phyloP scores from a whole-genome alignment of 192 early-diverging fungal species.

The Thamnidium elegans region DNA sequence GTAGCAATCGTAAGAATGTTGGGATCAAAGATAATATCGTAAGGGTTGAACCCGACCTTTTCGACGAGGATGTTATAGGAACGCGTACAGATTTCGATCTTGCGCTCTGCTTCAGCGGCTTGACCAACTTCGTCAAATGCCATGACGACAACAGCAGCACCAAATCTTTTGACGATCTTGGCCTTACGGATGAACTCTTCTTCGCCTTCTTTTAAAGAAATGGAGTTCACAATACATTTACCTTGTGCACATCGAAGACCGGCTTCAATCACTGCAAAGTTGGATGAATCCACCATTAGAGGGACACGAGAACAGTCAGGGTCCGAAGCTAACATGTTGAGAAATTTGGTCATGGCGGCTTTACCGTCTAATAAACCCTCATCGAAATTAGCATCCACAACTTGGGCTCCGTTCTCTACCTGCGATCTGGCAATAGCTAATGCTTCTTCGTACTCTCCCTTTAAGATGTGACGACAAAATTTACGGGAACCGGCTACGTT shows the following conservation, averaged over 20 bases:
- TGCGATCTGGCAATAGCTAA: constrained; percentile 90
- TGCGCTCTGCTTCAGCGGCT: constrained; percentile 80
- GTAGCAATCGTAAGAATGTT: constrained; percentile 97
- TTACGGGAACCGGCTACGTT: constrained; percentile 95
- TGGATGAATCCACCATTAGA: constrained; percentile 95
- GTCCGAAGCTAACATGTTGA: constrained; percentile 92
- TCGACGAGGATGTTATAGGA: constrained; percentile 88
- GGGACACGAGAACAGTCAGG: constrained; percentile 85
- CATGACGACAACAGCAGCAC: constrained; percentile 96
- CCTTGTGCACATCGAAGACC: constrained; percentile 95
- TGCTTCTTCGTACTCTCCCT: constrained; percentile 91
- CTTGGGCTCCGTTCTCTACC: constrained; percentile 93
- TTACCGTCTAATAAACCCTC: constrained; percentile 94
- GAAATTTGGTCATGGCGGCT: constrained; percentile 90
- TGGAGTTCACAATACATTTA: constrained; percentile 97
- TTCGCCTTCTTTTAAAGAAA: constrained; percentile 93
- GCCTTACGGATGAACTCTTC: constrained; percentile 91
- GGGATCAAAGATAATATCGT: constrained; percentile 70
- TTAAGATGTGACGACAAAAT: constrained; percentile 91
- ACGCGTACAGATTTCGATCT: constrained; percentile 86
- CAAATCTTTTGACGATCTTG: constrained; percentile 81
- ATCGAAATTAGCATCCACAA: constrained; percentile 97
- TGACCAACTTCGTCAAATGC: constrained; percentile 96
- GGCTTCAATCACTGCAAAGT: constrained; percentile 95
- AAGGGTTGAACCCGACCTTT: constrained; percentile 57